Percentiles rank a stretch among this genome's conserved stretches.
phyloP scores from a whole-genome alignment of 1,139 yeast genomes.

The Taphrina sp. region DNA sequence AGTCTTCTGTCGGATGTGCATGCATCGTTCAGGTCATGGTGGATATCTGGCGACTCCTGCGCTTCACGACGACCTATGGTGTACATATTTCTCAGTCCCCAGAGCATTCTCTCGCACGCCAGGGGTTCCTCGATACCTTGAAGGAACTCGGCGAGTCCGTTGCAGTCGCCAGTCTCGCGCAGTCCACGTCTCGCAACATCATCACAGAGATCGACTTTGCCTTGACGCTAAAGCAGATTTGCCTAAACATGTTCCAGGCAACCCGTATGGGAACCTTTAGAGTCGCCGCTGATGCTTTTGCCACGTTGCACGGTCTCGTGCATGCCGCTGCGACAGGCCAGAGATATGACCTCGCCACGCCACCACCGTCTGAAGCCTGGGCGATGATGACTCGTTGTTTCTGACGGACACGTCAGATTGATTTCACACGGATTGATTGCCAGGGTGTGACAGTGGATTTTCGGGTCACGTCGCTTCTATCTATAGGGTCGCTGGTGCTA shows the following conservation, averaged over 20 bases:
- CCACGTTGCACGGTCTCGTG: neutral
- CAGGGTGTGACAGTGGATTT: too few relatives aligned
- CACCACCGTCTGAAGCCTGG: slow-evolving; percentile 2
- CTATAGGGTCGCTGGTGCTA: too few relatives aligned
- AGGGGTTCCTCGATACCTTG: slow-evolving; percentile 10
- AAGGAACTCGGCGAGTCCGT: slow-evolving; percentile 7
- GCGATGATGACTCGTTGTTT: slow-evolving; percentile 7
- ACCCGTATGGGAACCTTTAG: slow-evolving; percentile 13
- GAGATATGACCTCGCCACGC: neutral
- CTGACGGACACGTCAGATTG: too few relatives aligned
- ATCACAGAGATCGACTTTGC: slow-evolving; percentile 8
- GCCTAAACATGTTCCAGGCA: slow-evolving; percentile 18
- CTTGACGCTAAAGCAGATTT: slow-evolving; percentile 1
- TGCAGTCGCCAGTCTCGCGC: too few relatives aligned
- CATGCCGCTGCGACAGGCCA: slow-evolving; percentile 1
- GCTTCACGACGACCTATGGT: slow-evolving; percentile 7
- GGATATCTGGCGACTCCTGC: slow-evolving; percentile 15
- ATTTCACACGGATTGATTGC: too few relatives aligned
- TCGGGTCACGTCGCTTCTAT: too few relatives aligned
- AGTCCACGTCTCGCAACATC: neutral
- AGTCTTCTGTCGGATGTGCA: slow-evolving; percentile 4
- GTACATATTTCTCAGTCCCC: neutral
- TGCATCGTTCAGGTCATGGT: slow-evolving; percentile 10
- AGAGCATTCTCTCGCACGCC: slow-evolving; percentile 5
- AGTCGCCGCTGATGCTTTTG: slow-evolving; percentile 9